A percentile compares a stretch with the other conserved stretches of the same genome.
These are phyloP conservation scores for Mesembryanthemum crystallinum DNA, from an alignment of 148 eudicot species.

Conservation along the genomic window DNA sequence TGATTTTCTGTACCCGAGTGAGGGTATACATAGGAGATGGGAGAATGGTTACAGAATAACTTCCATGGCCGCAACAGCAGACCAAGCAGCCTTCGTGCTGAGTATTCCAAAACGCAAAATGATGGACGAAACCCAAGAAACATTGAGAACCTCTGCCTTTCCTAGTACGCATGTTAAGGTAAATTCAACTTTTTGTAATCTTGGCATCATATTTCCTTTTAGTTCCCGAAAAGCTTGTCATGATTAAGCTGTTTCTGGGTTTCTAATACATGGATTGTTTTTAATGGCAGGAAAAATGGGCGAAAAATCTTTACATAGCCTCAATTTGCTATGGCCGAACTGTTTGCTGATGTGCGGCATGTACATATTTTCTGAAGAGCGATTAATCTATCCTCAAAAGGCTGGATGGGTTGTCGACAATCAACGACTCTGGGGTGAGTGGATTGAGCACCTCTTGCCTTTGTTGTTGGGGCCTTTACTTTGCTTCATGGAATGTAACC, in stretches of 20 bases:
- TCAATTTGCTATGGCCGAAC: conserved; percentile 87
- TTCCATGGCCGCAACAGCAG: conserved; percentile 90
- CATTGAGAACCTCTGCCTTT: conserved; percentile 85
- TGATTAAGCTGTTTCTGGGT: not conserved
- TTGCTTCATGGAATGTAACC: conserved; percentile 6
- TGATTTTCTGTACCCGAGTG: conserved; percentile 87
- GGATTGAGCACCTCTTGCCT: conserved; percentile 13
- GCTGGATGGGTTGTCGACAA: conserved; percentile 1
- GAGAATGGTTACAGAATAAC: conserved; percentile 86
- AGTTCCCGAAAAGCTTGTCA: not conserved
- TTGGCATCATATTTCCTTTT: too few relatives aligned
- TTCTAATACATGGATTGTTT: not conserved
- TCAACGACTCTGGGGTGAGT: conserved; percentile 17
- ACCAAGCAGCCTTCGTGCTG: conserved; percentile 87
- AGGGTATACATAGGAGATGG: conserved; percentile 92
- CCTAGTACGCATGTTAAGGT: conserved; percentile 97
- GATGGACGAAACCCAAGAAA: conserved; percentile 88
- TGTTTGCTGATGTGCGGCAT: conserved; percentile 49
- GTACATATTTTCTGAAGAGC: conserved; percentile 32
- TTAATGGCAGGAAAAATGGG: conserved; percentile 79
- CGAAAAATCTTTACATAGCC: conserved; percentile 81
- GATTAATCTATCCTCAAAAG: conserved; percentile 10
- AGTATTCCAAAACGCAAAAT: conserved; percentile 83
- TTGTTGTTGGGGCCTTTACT: not conserved
- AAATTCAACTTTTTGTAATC: not conserved